These are phyloP conservation scores for Cytidiella melzeri DNA, from an alignment of 768 basidiomycete genomes.

Conservation along the genomic window DNA sequence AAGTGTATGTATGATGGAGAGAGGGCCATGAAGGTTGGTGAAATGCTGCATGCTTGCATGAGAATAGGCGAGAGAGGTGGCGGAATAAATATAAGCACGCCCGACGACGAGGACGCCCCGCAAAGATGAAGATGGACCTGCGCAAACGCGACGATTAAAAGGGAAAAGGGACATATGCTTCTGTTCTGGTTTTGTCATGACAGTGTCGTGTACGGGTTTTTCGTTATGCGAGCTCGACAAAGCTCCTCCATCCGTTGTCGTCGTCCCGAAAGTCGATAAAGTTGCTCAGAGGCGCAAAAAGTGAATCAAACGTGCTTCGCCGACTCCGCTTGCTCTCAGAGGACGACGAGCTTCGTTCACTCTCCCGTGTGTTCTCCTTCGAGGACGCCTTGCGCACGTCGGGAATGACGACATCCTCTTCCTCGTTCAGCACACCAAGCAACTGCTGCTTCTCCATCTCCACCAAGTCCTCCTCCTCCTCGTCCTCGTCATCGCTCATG, in stretches of 20 bases:
- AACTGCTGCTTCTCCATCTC: conserved; percentile 10
- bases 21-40: no score
- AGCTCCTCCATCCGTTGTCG: conserved; percentile 47
- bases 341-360: neutral
- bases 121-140: no score
- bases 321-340: conserved; percentile 24
- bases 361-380: neutral
- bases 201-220: no score
- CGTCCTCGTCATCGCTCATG: conserved; percentile 61
- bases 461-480: conserved; percentile 19
- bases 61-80: no score
- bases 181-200: no score
- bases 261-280: conserved; percentile 59
- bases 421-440: conserved; percentile 21
- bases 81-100: no score
- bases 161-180: no score
- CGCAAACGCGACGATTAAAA: no score
- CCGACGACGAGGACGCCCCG: no score
- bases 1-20: no score
- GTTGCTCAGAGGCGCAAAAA: conserved; percentile 50
- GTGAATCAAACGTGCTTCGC: conserved; percentile 39
- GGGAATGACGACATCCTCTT: conserved; percentile 22
- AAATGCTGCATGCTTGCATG: no score
- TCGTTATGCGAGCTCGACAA: conserved; percentile 49
- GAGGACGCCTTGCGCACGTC: conserved; percentile 1